Percentiles rank a stretch among this genome's conserved stretches.
Conservation (phyloP, 257 asterid genomes). For the Solanum tarapatanum region DNA sequence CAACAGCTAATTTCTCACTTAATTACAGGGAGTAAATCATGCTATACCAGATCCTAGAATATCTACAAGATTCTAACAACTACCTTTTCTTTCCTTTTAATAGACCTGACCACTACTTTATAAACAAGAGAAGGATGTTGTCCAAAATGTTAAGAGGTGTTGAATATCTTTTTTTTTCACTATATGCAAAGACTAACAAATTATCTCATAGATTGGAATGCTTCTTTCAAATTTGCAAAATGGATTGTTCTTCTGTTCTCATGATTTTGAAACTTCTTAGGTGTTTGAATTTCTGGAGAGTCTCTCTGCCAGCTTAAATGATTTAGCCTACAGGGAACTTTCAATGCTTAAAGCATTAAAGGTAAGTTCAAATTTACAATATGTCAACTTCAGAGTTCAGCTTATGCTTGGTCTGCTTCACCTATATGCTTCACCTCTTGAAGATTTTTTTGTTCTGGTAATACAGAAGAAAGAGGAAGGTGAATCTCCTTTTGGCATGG, state of each 20-base stretch:
- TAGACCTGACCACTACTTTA: background rate
- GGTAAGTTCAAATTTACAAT: conserved; percentile 24
- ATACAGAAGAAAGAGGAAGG: conserved; percentile 78
- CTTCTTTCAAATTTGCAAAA: background rate
- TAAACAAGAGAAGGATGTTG: background rate
- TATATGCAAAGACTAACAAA: background rate
- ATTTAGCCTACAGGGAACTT: conserved; percentile 72
- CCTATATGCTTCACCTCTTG: conserved; percentile 1
- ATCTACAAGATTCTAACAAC: background rate
- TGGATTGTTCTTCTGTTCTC: conserved; percentile 6
- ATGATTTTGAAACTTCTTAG: conserved; percentile 16
- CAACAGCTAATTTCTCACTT: background rate
- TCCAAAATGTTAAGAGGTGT: background rate
- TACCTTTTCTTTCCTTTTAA: background rate
- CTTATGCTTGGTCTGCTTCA: background rate
- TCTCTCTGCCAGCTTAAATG: conserved; percentile 66
- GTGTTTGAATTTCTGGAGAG: conserved; percentile 82
- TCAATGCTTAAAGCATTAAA: conserved; percentile 63
- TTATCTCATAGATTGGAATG: background rate
- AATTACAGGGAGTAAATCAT: background rate
- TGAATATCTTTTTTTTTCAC: background rate
- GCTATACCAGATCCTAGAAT: background rate
- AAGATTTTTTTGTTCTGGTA: conserved; percentile 10
- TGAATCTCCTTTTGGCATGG: conserved; percentile 61
- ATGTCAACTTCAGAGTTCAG: background rate